Conservation (phyloP, 345 rosid genomes). For the Citrus hindsii region DNA sequence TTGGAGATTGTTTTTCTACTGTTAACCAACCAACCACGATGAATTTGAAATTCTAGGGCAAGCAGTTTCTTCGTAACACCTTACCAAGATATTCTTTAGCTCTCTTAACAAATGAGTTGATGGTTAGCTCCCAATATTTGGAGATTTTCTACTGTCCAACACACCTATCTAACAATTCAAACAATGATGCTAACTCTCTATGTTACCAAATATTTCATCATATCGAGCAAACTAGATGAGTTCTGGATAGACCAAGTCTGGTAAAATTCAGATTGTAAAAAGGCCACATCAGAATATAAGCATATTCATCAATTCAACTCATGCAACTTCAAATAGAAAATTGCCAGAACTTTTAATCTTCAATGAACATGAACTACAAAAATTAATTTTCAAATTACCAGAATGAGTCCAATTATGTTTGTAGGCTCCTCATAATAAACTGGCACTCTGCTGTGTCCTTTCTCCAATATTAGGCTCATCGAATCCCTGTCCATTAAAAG, state of each 20-base stretch:
- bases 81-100: too few species aligned
- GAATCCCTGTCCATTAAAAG: constrained; percentile 41
- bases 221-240: not conserved
- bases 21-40: not conserved
- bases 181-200: not conserved
- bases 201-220: not conserved
- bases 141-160: not conserved
- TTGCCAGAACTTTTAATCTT: not conserved
- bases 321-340: not conserved
- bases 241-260: not conserved
- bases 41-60: too few species aligned
- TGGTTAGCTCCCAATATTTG: too few species aligned
- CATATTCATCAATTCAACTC: not conserved
- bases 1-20: too few species aligned
- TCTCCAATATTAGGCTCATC: constrained; percentile 86
- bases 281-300: not conserved
- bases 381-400: constrained; percentile 40
- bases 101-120: too few species aligned
- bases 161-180: not conserved
- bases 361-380: not conserved
- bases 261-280: not conserved
- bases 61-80: too few species aligned
- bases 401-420: constrained; percentile 85
- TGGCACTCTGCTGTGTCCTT: constrained; percentile 98
- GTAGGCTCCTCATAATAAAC: constrained; percentile 88